Base-by-base conservation (phyloP, 2,329 filamentous ascomycete genomes). In the Shiraia sp. region DNA sequence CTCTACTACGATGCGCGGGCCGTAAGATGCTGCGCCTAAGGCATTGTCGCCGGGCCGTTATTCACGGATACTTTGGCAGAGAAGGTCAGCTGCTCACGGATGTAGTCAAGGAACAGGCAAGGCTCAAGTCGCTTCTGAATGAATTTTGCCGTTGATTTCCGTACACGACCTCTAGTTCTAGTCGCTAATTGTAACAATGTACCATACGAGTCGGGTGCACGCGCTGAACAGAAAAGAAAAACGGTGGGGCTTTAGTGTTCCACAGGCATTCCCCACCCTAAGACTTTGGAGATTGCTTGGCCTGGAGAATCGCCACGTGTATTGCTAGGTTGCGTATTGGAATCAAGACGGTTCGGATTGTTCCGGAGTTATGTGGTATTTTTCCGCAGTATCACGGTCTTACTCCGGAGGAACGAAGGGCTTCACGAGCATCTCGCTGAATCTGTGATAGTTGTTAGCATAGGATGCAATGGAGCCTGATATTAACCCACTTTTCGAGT, bases 341-440 rank as follows among this genome's bases (percentile, higher is more conserved):
- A n/a, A n/a, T n/a, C n/a, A n/a, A n/a, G n/a, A n/a, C n/a, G n/a
- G n/a, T n/a, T n/a, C n/a, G n/a, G n/a, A n/a, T n/a, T n/a, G n/a
- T n/a, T n/a, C n/a, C n/a, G n/a, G n/a, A n/a, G n/a, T n/a, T n/a
- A n/a, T n/a, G n/a, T n/a, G n/a, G n/a, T n/a, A n/a, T n/a, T 22
- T 22, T 4, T 22, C 8, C 19, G 8, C 19, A 22, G 19, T 24
- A 14, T 22, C 10, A 3, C 17, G 5, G 19, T 10, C 33, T 50
- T 66, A 68, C 57, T 66, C 55, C 9, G 88, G 87, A 26, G 88
- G 86, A 35, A 87, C 77, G 62, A 85, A 92, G 0, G 87, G 88
- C 52, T 80, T 80, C 51, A 91, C 79, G 47, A 93, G 77, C 87
- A 93, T 89, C 63, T 90, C 83, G 65, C 87, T 90, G 69, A 93